phyloP scores from a whole-genome alignment of 2,329 filamentous ascomycete genomes.

The Neodidymelliopsis sp. region DNA sequence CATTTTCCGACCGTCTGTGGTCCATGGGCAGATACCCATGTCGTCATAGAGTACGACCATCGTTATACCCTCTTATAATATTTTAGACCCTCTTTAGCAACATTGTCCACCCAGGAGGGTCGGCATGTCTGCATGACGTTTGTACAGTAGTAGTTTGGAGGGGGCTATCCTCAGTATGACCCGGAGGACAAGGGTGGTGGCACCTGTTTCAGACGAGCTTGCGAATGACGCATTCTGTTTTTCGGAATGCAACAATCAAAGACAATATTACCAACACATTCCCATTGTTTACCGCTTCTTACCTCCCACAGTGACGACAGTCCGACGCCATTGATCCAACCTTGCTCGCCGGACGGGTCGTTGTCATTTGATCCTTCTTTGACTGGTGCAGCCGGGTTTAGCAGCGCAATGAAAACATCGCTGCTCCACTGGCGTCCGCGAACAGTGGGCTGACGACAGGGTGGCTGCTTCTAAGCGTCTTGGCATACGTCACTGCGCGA shows the following conservation, averaged over 20 bases:
- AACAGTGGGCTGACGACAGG: slow-evolving; percentile 14
- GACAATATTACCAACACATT: slow-evolving; percentile 17
- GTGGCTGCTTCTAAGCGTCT: slow-evolving; percentile 8
- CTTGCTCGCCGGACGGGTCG: not conserved
- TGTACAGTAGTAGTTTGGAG: slow-evolving; percentile 46
- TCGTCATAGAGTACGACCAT: slow-evolving; percentile 40
- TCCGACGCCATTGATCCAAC: slow-evolving; percentile 6
- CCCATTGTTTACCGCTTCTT: slow-evolving; percentile 2
- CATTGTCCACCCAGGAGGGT: slow-evolving; percentile 17
- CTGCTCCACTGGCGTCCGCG: slow-evolving; percentile 24
- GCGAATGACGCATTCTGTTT: slow-evolving; percentile 34
- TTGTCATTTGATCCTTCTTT: not conserved
- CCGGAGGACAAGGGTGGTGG: not conserved
- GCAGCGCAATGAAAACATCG: not conserved
- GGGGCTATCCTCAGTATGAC: slow-evolving; percentile 1
- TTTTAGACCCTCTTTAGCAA: slow-evolving; percentile 49
- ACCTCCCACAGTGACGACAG: slow-evolving; percentile 12
- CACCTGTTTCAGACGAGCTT: slow-evolving; percentile 28
- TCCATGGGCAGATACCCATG: slow-evolving; percentile 27
- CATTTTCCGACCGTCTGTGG: slow-evolving; percentile 23
- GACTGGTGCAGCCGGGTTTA: slow-evolving; percentile 4
- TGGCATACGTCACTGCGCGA: slow-evolving; percentile 33
- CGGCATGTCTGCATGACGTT: slow-evolving; percentile 39
- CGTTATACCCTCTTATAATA: slow-evolving; percentile 47
- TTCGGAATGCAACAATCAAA: slow-evolving; percentile 22